phyloP scores from a whole-genome alignment of 495 filamentous ascomycete species.

The Talaromyces proteolyticus region DNA sequence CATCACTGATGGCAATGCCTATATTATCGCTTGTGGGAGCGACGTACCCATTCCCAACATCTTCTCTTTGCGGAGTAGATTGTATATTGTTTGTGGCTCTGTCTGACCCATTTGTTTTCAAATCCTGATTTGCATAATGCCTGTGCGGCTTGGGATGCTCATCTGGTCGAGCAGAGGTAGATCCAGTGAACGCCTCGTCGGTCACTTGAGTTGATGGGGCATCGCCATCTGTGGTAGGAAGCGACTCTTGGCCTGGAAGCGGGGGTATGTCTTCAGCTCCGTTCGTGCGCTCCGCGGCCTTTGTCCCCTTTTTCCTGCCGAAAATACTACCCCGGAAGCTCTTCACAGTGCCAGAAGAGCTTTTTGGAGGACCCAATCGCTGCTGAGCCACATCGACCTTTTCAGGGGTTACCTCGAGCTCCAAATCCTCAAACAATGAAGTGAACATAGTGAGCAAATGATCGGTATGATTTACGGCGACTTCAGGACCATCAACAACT shows the following conservation, averaged over 20 bases:
- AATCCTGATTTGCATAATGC: slow-evolving; percentile 9
- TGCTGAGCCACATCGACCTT: slow-evolving; percentile 11
- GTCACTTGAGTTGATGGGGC: slow-evolving; percentile 46
- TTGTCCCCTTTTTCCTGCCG: slow-evolving; percentile 42
- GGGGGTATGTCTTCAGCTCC: slow-evolving; percentile 14
- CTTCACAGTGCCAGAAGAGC: slow-evolving; percentile 62
- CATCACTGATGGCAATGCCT: slow-evolving; percentile 34
- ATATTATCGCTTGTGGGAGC: slow-evolving; percentile 27
- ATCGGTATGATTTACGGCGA: slow-evolving; percentile 76
- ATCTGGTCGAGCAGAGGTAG: background rate
- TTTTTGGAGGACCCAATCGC: slow-evolving; percentile 54
- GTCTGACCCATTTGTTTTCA: background rate
- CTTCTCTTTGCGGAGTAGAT: background rate
- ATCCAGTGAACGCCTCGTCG: slow-evolving; percentile 19
- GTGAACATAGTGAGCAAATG: slow-evolving; percentile 79
- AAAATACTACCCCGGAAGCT: slow-evolving; percentile 74
- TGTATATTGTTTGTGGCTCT: background rate
- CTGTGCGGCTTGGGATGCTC: slow-evolving; percentile 14
- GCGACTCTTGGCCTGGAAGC: slow-evolving; percentile 10
- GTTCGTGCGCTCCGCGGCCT: slow-evolving; percentile 23
- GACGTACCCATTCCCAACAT: slow-evolving; percentile 1
- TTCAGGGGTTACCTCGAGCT: slow-evolving; percentile 21
- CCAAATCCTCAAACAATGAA: slow-evolving; percentile 62
- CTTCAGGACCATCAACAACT: slow-evolving; percentile 70
- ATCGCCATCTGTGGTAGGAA: slow-evolving; percentile 12